A percentile compares a stretch with the other conserved stretches of the same genome.
phyloP scores from a whole-genome alignment of 768 basidiomycete genomes.

The Rhizopogon vesiculosus region DNA sequence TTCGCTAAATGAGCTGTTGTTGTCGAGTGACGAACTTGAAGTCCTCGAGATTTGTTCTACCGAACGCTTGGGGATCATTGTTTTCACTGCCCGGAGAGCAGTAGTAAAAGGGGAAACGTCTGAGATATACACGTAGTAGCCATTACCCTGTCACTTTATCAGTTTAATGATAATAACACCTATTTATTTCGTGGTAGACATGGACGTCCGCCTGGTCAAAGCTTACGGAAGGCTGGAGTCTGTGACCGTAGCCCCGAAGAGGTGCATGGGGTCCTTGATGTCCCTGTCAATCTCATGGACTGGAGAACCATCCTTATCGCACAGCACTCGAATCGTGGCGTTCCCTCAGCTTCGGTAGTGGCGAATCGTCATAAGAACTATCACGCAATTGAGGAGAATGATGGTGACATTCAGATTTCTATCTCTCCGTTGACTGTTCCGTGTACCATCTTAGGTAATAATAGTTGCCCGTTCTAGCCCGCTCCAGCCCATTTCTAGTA shows the following conservation, averaged over 20 bases:
- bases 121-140: background rate
- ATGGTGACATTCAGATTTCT: no score
- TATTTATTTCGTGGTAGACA: background rate
- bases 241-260: no score
- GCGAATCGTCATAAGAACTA: no score
- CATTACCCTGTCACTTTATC: background rate
- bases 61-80: background rate
- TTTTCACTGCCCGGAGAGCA: background rate
- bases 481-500: no score
- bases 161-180: background rate
- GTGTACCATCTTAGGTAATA: no score
- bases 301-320: no score
- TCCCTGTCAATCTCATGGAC: background rate
- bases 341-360: no score
- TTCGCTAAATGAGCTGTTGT: slow-evolving; percentile 4
- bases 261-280: background rate
- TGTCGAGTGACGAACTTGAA: background rate
- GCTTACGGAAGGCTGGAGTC: background rate
- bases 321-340: no score
- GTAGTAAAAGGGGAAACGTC: background rate
- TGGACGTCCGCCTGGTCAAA: background rate
- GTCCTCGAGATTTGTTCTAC: background rate
- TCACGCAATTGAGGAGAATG: no score
- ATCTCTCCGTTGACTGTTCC: no score
- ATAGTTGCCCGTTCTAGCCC: no score